phyloP scores from a whole-genome alignment of 306 rosid genomes.

The Boehmeria nivea region DNA sequence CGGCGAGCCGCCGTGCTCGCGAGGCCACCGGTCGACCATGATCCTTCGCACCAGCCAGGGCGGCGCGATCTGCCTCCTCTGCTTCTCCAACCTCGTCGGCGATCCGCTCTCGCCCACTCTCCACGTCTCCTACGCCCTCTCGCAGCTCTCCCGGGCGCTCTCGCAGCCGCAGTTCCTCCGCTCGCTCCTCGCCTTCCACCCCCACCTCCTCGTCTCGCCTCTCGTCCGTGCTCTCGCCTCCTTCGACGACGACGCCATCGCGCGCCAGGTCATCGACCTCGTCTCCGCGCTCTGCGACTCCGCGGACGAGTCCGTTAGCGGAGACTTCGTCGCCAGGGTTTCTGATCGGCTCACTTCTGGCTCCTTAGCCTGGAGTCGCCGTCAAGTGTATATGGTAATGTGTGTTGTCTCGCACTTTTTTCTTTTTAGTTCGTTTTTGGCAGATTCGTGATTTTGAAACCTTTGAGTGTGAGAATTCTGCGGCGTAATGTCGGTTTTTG shows the following conservation, averaged over 20 bases:
- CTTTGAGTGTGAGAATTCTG: no score
- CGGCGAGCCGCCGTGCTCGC: constrained; percentile 38
- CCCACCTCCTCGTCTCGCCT: constrained; percentile 70
- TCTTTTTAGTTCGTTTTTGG: neutral
- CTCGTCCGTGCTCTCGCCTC: constrained; percentile 57
- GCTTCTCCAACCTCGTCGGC: constrained; percentile 78
- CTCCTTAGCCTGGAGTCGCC: constrained; percentile 61
- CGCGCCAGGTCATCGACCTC: constrained; percentile 47
- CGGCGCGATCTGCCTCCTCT: constrained; percentile 75
- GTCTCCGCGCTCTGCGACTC: constrained; percentile 36
- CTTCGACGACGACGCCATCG: constrained; percentile 64
- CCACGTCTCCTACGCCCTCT: constrained; percentile 86
- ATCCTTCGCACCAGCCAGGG: constrained; percentile 57
- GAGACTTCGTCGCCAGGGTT: constrained; percentile 47
- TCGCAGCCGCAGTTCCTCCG: constrained; percentile 55
- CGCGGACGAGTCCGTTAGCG: constrained; percentile 27
- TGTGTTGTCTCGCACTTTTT: neutral
- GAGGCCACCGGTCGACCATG: constrained; percentile 75
- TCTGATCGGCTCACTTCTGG: constrained; percentile 55
- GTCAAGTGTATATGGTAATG: constrained; percentile 59
- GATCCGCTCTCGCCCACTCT: constrained; percentile 70
- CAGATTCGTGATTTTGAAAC: no score
- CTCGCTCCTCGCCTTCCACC: constrained; percentile 58
- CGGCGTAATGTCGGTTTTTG: no score
- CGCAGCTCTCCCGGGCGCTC: constrained; percentile 72